Evolutionary conservation across 345 rosid genomes (phyloP).

Genomic region (Eucalyptus erythrocorys): DNA sequence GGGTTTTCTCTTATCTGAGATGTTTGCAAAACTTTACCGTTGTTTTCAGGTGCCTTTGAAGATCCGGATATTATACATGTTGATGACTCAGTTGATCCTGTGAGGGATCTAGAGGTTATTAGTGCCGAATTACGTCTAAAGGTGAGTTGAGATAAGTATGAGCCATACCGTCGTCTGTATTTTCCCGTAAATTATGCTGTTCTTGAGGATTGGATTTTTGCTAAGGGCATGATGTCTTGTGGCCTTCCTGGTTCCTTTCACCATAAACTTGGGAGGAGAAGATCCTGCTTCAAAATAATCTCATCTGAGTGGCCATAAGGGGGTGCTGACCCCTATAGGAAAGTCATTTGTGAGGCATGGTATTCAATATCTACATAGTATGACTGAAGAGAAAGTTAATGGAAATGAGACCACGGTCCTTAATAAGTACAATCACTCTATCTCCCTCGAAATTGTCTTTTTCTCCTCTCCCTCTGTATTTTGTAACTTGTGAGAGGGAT

Average conservation of each 20-base stretch:
- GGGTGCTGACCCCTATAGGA: not conserved
- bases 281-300: not conserved
- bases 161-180: not conserved
- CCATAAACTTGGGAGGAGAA: not conserved
- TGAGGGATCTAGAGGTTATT: conserved; percentile 84
- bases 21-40: not conserved
- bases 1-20: not conserved
- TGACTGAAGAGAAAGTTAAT: not conserved
- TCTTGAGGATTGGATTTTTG: not conserved
- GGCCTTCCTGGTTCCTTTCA: not conserved
- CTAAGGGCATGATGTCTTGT: not conserved
- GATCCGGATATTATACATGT: conserved; percentile 95
- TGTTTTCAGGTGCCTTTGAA: conserved; percentile 77
- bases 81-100: conserved; percentile 90
- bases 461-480: not conserved
- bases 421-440: not conserved
- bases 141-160: conserved; percentile 17
- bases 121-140: conserved; percentile 73
- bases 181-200: not conserved
- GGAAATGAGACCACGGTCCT: not conserved
- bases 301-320: not conserved
- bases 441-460: not conserved
- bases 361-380: not conserved
- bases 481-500: not conserved
- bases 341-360: not conserved